Base-by-base conservation (phyloP, 306 rosid genomes). In the Luffa aegyptiaca region DNA sequence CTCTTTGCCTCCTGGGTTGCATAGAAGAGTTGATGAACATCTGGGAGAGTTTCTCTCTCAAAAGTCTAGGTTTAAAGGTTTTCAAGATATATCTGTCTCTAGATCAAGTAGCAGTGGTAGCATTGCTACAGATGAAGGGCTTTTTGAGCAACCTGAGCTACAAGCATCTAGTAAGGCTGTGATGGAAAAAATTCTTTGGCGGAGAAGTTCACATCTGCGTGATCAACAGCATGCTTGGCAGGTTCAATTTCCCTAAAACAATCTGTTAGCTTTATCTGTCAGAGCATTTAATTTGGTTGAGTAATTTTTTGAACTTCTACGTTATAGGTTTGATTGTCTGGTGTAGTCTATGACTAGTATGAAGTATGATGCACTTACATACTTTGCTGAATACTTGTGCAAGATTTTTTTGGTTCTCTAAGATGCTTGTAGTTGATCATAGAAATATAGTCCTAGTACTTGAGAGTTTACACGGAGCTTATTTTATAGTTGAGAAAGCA, bases 171-270 rank as follows among this genome's bases (percentile, higher is more conserved):
- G 86, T 88, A 91, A 86, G 86, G 84, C 79, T 79, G 83, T 81
- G 77, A 84, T 78, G 81, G 97, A 91, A 77, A 91, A 91, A 82
- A 69, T 84, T 82, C 87, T 84, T 80, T 33, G 84, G 87, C 84
- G 80, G 81, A 87, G 86, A 86, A 95, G 96, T 81, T 56, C 84
- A 80, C 88, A 91, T 85, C 81, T 95, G 88, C 83, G 62, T 7
- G 86, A 88, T 74, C 92, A 88, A 86, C 97, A 93, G 86, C 89
- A 80, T 76, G 86, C 90, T 82, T 91, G 97, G 97, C 93, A 92
- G 98, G 98, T 93, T 69, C 83, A 79, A 82, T 71, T 79, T 49
- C 41, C 36, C 62, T 37, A 62, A 41, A 63, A 57, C 11, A 3
- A 17, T 52, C 69, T 39, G 41, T 11, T 57, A 39, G 12, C 46